These are phyloP conservation scores for Gossypium raimondii DNA, from an alignment of 345 rosid species.

Conservation along the genomic window DNA sequence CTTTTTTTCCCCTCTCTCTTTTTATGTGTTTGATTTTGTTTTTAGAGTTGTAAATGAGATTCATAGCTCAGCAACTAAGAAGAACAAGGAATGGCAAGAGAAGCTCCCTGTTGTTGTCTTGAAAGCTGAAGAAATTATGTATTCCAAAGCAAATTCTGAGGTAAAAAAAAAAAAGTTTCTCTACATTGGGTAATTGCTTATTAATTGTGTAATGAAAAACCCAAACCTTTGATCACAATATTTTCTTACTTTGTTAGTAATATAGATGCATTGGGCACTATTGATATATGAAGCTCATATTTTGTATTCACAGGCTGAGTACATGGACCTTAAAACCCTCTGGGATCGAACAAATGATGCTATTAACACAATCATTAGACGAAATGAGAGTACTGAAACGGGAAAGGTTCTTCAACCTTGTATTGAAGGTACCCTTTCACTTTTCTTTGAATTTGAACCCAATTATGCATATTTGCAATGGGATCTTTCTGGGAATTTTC, in stretches of 20 bases:
- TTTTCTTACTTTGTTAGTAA: too few relatives aligned
- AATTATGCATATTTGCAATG: background rate
- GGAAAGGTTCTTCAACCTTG: conserved; percentile 67
- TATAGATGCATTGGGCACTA: too few relatives aligned
- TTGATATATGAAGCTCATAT: background rate
- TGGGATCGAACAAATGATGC: conserved; percentile 60
- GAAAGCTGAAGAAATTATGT: conserved; percentile 66
- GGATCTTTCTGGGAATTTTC: conserved; percentile 1
- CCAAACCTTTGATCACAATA: background rate
- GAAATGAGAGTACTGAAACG: conserved; percentile 52
- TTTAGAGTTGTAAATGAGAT: conserved; percentile 51
- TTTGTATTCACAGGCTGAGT: conserved; percentile 43
- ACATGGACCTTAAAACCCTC: conserved; percentile 54
- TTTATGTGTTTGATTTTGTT: background rate
- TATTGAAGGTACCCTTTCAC: conserved; percentile 52
- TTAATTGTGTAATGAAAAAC: background rate
- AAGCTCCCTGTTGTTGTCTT: conserved; percentile 70
- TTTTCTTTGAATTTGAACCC: conserved; percentile 11
- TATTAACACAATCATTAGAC: conserved; percentile 59
- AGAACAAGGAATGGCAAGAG: conserved; percentile 77
- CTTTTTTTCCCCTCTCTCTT: background rate
- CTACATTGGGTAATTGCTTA: background rate
- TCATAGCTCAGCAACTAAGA: conserved; percentile 49
- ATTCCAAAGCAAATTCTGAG: conserved; percentile 74
- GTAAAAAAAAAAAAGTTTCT: conserved; percentile 18